A percentile compares a stretch with the other conserved stretches of the same genome.
Conservation (phyloP, 768 basidiomycete species). For the Suillus decipiens region DNA sequence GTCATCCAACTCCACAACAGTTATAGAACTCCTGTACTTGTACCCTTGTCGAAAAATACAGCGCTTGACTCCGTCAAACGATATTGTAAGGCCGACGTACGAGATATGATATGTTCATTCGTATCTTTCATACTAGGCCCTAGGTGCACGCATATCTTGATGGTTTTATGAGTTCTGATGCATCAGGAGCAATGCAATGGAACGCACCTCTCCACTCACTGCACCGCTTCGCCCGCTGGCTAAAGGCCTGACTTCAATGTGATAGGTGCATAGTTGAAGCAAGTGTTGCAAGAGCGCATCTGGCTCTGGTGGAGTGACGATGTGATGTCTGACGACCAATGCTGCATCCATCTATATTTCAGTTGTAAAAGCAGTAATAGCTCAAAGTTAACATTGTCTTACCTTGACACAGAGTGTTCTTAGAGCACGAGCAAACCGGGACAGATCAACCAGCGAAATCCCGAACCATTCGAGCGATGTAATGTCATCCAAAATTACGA, state of each 20-base stretch:
- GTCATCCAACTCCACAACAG: background rate
- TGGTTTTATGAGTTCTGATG: background rate
- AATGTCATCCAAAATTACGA: constrained; percentile 75
- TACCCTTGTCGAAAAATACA: constrained; percentile 74
- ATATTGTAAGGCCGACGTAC: constrained; percentile 68
- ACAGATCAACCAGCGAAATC: constrained; percentile 48
- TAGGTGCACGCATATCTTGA: constrained; percentile 61
- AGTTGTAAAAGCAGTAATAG: background rate
- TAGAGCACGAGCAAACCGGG: constrained; percentile 61
- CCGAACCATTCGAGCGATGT: constrained; percentile 75
- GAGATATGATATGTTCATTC: constrained; percentile 42
- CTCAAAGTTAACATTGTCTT: background rate
- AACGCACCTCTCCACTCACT: constrained; percentile 72
- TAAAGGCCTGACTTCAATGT: constrained; percentile 71
- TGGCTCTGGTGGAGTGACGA: constrained; percentile 51
- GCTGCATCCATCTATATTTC: constrained; percentile 49
- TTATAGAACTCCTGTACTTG: constrained; percentile 62
- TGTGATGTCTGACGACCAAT: constrained; percentile 66
- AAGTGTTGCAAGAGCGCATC: constrained; percentile 63
- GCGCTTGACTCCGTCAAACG: constrained; percentile 65
- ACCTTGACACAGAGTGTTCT: constrained; percentile 59
- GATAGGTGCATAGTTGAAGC: constrained; percentile 64
- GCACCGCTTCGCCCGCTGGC: constrained; percentile 75
- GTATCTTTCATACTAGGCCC: constrained; percentile 45
- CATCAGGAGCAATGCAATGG: background rate